Evolutionary conservation across 495 filamentous ascomycete species (phyloP).

Genomic region (Penicillium coprophilum): DNA sequence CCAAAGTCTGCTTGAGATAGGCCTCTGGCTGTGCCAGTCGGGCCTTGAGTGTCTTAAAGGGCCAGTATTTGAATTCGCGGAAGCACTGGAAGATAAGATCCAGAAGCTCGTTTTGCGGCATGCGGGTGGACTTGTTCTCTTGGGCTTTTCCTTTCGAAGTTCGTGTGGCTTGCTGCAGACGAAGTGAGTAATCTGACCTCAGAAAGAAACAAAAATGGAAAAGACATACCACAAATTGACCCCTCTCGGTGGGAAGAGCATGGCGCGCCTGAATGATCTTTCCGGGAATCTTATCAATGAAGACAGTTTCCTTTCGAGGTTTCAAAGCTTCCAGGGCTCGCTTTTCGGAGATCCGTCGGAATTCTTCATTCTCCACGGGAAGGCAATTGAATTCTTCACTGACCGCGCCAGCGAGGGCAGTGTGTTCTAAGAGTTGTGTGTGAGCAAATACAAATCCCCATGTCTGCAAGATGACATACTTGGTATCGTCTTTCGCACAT

Average conservation of each 20-base stretch:
- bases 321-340: slow-evolving; percentile 63
- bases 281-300: slow-evolving; percentile 40
- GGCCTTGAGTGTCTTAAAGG: slow-evolving; percentile 74
- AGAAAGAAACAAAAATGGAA: not conserved
- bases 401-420: slow-evolving; percentile 68
- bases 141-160: slow-evolving; percentile 47
- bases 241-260: slow-evolving; percentile 37
- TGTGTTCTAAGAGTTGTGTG: slow-evolving; percentile 63
- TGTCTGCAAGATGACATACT: slow-evolving; percentile 51
- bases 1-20: slow-evolving; percentile 81
- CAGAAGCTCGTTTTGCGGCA: slow-evolving; percentile 81
- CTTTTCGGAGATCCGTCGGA: slow-evolving; percentile 57
- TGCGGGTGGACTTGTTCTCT: slow-evolving; percentile 80
- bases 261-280: slow-evolving; percentile 40
- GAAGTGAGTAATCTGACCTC: slow-evolving; percentile 16
- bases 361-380: slow-evolving; percentile 73
- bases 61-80: slow-evolving; percentile 82
- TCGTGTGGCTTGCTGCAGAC: slow-evolving; percentile 39
- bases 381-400: slow-evolving; percentile 75
- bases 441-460: slow-evolving; percentile 20
- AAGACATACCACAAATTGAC: slow-evolving; percentile 46
- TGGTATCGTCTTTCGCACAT: slow-evolving; percentile 75
- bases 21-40: slow-evolving; percentile 81
- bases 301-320: slow-evolving; percentile 55
- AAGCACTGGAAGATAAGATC: slow-evolving; percentile 81